Evolutionary conservation across 305 asterid species (phyloP).

Genomic region (Fraxinus sp.): DNA sequence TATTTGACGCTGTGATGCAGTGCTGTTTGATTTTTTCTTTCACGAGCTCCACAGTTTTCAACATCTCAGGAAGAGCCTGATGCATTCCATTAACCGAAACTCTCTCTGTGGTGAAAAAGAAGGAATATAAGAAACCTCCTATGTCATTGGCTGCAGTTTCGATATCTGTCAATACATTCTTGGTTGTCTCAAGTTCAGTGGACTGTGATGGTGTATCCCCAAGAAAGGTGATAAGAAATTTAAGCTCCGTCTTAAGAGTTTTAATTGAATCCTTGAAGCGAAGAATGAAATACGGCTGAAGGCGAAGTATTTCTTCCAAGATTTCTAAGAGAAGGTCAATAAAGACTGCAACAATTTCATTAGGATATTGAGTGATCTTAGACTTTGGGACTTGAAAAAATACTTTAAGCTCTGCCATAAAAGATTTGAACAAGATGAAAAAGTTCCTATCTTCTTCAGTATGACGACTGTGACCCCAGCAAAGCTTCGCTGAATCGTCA

Average conservation of each 20-base stretch:
- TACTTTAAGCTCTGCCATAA: neutral
- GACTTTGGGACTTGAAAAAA: neutral
- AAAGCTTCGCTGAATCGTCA: neutral
- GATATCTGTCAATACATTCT: neutral
- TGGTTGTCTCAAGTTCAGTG: neutral
- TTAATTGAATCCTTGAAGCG: neutral
- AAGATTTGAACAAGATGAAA: neutral
- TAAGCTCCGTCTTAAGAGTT: constrained; percentile 7
- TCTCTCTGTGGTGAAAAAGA: neutral
- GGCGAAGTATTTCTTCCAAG: neutral
- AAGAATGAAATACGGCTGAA: neutral
- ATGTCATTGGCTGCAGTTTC: too few species aligned
- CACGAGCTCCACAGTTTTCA: neutral
- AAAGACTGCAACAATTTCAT: neutral
- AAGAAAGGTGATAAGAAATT: neutral
- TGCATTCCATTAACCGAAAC: neutral
- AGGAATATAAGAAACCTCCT: neutral
- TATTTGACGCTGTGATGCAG: neutral
- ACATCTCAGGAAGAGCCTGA: neutral
- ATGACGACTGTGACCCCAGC: neutral
- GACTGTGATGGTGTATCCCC: neutral
- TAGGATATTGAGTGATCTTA: neutral
- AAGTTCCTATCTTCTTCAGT: neutral
- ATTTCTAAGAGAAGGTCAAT: neutral
- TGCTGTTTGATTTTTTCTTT: neutral